Evolutionary conservation across 2,329 filamentous ascomycete genomes (phyloP), one percentile per base, ranked within the genome.

Genomic region (Gyromitra esculenta): DNA sequence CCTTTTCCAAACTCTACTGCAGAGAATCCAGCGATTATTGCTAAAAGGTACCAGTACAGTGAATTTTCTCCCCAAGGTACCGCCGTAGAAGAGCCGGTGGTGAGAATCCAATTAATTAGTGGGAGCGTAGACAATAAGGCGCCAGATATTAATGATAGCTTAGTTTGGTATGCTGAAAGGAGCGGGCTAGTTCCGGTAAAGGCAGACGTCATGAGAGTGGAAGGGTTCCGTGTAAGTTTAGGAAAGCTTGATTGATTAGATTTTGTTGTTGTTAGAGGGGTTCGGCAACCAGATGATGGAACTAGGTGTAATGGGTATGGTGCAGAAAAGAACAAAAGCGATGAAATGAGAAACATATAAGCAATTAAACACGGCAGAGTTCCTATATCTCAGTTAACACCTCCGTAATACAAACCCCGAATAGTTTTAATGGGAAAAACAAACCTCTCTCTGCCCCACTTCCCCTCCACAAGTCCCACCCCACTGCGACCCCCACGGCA

Each of bases 381-480:
- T 39, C 75, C 75, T 77, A 41, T 39, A 43, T 25, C 11, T 25
- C 37, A 57, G 54, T 72, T 21, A 76, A 37, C 25, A 76, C 41
- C 15, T 25, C 35, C 11, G 54, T 9, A 43, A 9, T 25, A 5
- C 31, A 11, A 21, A 5, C 39, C 3, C 35, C 18, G 7, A 45
- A 39, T 6, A 54, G 41, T 11, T 11, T 13, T 7, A 4, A 25
- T 35, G 15, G 13, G 13, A 8, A 25, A 59, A 21, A 60, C 63
- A 52, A 67, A 73, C 77, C 72, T 45, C 68, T 52, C n/a, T 65
- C 76, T 21, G 25, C 18, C 4, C 39, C 54, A 21, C 43, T 73
- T 56, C 50, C 57, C 37, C 65, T 66, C 68, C 66, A 78, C 15
- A 79, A 11, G 48, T 79, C 78, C 77, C 76, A 77, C 13, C 41